A percentile compares a stretch with the other conserved stretches of the same genome.
Evolutionary conservation across 139 green algal genomes (phyloP).

Genomic region (Chlamydomonas sphaeroides): DNA sequence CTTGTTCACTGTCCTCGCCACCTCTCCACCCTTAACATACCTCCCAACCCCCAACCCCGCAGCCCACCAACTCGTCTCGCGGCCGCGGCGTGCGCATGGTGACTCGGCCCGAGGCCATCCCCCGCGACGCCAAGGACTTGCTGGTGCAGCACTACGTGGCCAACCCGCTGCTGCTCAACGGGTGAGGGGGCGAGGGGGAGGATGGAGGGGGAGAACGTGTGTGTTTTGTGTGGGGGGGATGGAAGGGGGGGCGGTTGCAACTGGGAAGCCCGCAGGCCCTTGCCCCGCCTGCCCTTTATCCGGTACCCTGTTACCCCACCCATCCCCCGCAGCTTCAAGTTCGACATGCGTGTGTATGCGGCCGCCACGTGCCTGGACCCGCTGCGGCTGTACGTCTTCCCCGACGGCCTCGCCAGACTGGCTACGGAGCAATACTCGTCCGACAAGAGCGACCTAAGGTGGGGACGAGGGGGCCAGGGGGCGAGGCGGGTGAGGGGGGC

Average conservation of each 20-base stretch:
- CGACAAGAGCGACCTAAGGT: conserved; percentile 60
- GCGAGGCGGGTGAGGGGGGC: too few relatives aligned
- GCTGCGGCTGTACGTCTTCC: conserved; percentile 72
- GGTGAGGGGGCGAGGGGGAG: neutral
- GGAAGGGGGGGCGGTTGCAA: too few relatives aligned
- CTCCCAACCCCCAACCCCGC: neutral
- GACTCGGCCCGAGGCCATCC: conserved; percentile 49
- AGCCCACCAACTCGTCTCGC: conserved; percentile 61
- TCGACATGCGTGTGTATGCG: conserved; percentile 70
- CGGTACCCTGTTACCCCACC: neutral
- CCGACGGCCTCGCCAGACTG: conserved; percentile 77
- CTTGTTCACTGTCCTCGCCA: too few relatives aligned
- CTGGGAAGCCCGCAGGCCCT: too few relatives aligned
- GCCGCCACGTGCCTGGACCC: conserved; percentile 70
- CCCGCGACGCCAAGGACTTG: conserved; percentile 58
- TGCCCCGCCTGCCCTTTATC: too few relatives aligned
- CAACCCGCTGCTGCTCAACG: conserved; percentile 54
- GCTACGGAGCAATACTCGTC: conserved; percentile 71
- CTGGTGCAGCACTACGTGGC: conserved; percentile 81
- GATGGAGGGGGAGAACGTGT: too few relatives aligned
- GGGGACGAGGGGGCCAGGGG: too few relatives aligned
- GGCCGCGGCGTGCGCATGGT: conserved; percentile 70
- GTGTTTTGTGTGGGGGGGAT: too few relatives aligned
- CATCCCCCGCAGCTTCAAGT: conserved; percentile 65
- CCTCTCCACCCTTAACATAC: neutral